These are phyloP conservation scores for Corymbia maculata DNA, from an alignment of 345 rosid species.

Conservation along the genomic window DNA sequence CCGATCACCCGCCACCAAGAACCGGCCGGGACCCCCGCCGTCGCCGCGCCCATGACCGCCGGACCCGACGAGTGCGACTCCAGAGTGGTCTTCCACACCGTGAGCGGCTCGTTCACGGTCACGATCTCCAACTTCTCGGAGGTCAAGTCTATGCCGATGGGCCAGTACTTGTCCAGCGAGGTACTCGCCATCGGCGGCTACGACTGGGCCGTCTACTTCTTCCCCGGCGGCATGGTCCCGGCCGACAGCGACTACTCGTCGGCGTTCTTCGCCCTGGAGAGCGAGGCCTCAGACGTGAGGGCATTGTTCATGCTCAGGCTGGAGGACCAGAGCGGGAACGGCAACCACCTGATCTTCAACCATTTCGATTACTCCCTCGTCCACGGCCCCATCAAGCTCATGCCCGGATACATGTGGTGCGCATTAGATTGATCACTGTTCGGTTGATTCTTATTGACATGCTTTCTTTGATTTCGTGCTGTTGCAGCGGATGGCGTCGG, in stretches of 20 bases:
- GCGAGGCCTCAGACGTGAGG: slow-evolving; percentile 89
- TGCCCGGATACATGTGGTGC: slow-evolving; percentile 97
- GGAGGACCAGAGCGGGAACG: slow-evolving; percentile 91
- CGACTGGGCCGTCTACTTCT: slow-evolving; percentile 91
- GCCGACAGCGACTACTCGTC: slow-evolving; percentile 78
- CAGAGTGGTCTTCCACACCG: slow-evolving; percentile 62
- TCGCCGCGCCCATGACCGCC: slow-evolving; percentile 9
- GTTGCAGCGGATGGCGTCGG: slow-evolving; percentile 92
- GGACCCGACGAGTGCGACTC: slow-evolving; percentile 10
- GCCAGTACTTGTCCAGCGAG: slow-evolving; percentile 75
- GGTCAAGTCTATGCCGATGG: slow-evolving; percentile 60
- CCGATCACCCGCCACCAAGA: neutral
- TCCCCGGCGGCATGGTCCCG: slow-evolving; percentile 84
- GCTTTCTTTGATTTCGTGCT: neutral
- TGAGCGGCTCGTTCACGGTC: slow-evolving; percentile 75
- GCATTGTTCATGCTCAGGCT: slow-evolving; percentile 84
- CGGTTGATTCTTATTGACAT: neutral
- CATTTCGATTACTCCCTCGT: slow-evolving; percentile 92
- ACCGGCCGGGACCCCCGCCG: slow-evolving; percentile 12
- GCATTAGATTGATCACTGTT: neutral
- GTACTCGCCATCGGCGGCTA: slow-evolving; percentile 79
- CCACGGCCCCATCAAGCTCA: slow-evolving; percentile 80
- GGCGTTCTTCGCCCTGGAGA: slow-evolving; percentile 75
- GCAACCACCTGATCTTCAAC: slow-evolving; percentile 81
- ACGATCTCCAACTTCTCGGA: slow-evolving; percentile 73